Base-by-base conservation (phyloP, 73 alveolate species). In the Symbiodinium natans region DNA sequence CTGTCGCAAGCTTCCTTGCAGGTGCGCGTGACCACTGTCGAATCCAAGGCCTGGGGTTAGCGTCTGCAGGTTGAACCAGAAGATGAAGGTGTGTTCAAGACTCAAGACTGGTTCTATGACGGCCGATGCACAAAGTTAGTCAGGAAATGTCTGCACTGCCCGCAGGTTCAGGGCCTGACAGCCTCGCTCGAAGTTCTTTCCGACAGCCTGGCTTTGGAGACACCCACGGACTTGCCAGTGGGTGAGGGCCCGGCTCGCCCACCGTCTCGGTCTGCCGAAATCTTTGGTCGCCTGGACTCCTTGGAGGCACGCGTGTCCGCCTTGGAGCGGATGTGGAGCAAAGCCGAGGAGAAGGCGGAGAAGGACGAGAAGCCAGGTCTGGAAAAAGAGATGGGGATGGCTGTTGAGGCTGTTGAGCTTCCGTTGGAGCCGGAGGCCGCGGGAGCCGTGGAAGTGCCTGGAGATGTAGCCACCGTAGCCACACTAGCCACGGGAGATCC, bases 301-400 rank as follows among this genome's bases (percentile, higher is more conserved):
- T 19, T 86, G 59, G 84, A 86, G 31, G 56, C 74, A 36, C 94
- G 94, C 84, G 85, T 86, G 84, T 34, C 84, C 33, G 94, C 94
- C 63, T 52, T 86, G 84, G 94, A 86, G 84, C 93, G 48, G 93
- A 25, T 74, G 75, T 23, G 43, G 15, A 34, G 84, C 41, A 73
- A 39, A 40, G 71, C 92, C 27, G 71, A 48, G 41, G 63, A 9
- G 59, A 59, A 82, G 88, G 29, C 25, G 8, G 42, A 31, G 41
- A 27, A 46, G 42, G 42, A 34, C n/a, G 92, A 83, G 41, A 15
- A 11, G 7, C 27, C 92, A 41, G 25, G 9, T 0, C 42, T 13
- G 43, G 73, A 31, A 41, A 59, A n/a, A 46, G 68, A 82, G 38
- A 21, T 21, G 23, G 39, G 41, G 40, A 34, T 29, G 34, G 75